Evolutionary conservation across 495 filamentous ascomycete genomes (phyloP).

Genomic region (Lasiosphaeria hispida): DNA sequence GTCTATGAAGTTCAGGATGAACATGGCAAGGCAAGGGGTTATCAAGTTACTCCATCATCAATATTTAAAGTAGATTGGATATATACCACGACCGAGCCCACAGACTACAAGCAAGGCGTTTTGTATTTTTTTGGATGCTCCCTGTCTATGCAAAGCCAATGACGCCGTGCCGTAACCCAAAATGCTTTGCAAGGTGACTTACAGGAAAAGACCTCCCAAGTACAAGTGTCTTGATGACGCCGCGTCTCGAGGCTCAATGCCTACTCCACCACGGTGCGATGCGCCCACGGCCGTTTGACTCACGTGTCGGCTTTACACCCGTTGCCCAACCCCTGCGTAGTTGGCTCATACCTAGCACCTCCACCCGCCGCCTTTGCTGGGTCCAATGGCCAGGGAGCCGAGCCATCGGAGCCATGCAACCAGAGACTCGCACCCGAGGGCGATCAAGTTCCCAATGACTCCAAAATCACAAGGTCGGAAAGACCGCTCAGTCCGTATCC

Average conservation of each 20-base stretch:
- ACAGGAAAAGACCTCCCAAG: background rate
- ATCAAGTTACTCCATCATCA: no score
- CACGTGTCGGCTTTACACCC: background rate
- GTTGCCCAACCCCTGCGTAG: background rate
- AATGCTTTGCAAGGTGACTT: constrained; percentile 10
- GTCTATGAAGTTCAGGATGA: no score
- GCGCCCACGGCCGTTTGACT: background rate
- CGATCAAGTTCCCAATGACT: background rate
- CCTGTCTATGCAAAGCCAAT: constrained; percentile 27
- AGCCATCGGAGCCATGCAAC: background rate
- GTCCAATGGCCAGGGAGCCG: background rate
- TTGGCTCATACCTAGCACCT: background rate
- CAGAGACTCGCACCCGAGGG: background rate
- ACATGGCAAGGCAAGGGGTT: no score
- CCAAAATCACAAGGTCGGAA: background rate
- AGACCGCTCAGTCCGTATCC: constrained; percentile 61
- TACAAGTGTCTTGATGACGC: background rate
- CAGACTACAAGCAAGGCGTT: background rate
- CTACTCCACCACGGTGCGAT: background rate
- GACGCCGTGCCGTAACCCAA: constrained; percentile 23
- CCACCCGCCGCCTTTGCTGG: background rate
- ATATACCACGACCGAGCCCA: background rate
- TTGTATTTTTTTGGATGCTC: constrained; percentile 14
- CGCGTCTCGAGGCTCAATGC: background rate
- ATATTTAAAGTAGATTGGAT: no score